Percentiles rank a stretch among this genome's conserved stretches.
Evolutionary conservation across 306 rosid species (phyloP).

Genomic region (peach (Prunus persica)): DNA sequence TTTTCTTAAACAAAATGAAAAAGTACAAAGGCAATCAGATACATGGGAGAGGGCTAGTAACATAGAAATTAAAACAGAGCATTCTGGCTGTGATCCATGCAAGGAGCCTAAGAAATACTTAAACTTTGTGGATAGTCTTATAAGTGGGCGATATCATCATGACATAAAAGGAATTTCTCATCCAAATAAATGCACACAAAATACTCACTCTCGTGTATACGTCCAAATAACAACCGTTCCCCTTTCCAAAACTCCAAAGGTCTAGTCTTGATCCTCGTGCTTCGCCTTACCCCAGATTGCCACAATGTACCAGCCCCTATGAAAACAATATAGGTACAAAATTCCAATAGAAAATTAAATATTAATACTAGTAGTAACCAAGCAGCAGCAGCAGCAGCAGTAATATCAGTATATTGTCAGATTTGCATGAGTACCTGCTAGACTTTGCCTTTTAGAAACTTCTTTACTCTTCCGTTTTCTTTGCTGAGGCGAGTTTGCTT

Average conservation of each 20-base stretch:
- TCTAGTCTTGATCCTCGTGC: constrained; percentile 76
- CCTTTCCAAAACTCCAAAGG: constrained; percentile 95
- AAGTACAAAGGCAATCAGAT: not conserved
- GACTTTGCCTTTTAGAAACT: constrained; percentile 49
- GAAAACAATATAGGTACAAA: constrained; percentile 11
- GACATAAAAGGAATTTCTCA: not conserved
- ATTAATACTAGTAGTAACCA: not conserved
- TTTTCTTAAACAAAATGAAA: not conserved
- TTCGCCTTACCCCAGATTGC: constrained; percentile 68
- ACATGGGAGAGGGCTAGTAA: not conserved
- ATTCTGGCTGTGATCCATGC: not conserved
- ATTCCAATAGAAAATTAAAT: not conserved
- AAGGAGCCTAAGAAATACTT: not conserved
- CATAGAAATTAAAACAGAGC: not conserved
- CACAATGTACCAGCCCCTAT: constrained; percentile 66
- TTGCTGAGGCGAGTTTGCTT: constrained; percentile 27
- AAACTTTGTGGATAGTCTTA: too few species aligned
- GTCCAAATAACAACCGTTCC: constrained; percentile 70
- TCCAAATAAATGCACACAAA: not conserved
- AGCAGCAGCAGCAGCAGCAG: not conserved
- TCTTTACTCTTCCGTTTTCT: constrained; percentile 22
- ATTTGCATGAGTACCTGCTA: constrained; percentile 53
- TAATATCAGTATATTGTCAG: not conserved
- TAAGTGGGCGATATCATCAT: not conserved
- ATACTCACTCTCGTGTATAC: constrained; percentile 68